Evolutionary conservation across 495 filamentous ascomycete species (phyloP).

Genomic region (Tuber aestivum): DNA sequence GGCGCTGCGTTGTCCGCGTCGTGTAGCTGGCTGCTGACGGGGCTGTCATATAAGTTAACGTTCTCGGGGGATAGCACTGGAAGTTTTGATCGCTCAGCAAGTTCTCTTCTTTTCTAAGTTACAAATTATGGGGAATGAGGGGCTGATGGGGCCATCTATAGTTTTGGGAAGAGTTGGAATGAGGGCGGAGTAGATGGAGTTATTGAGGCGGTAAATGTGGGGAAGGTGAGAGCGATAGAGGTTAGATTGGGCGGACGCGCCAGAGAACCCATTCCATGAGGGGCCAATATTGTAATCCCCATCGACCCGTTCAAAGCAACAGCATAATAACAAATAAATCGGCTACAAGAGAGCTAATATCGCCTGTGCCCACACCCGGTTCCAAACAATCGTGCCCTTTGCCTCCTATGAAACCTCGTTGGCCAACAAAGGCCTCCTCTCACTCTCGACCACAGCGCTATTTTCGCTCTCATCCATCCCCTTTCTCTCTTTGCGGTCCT

Average conservation of each 20-base stretch:
- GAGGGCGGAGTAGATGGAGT: slow-evolving; percentile 22
- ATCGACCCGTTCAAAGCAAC: neutral
- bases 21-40: slow-evolving; percentile 55
- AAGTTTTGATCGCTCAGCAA: slow-evolving; percentile 60
- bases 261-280: neutral
- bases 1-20: slow-evolving; percentile 58
- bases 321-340: neutral
- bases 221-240: neutral
- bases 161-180: slow-evolving; percentile 54
- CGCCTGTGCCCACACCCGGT: neutral
- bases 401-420: slow-evolving; percentile 25
- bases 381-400: neutral
- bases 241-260: neutral
- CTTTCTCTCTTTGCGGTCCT: slow-evolving; percentile 36
- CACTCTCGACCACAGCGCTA: slow-evolving; percentile 18
- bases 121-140: slow-evolving; percentile 6
- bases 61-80: slow-evolving; percentile 57
- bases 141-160: slow-evolving; percentile 23
- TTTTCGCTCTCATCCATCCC: slow-evolving; percentile 14
- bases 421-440: slow-evolving; percentile 26
- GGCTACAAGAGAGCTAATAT: neutral
- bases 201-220: slow-evolving; percentile 12
- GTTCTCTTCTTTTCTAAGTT: slow-evolving; percentile 32
- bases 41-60: slow-evolving; percentile 53
- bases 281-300: neutral